Evolutionary conservation across 768 basidiomycete species (phyloP).

Genomic region (Boletus subparvulus): DNA sequence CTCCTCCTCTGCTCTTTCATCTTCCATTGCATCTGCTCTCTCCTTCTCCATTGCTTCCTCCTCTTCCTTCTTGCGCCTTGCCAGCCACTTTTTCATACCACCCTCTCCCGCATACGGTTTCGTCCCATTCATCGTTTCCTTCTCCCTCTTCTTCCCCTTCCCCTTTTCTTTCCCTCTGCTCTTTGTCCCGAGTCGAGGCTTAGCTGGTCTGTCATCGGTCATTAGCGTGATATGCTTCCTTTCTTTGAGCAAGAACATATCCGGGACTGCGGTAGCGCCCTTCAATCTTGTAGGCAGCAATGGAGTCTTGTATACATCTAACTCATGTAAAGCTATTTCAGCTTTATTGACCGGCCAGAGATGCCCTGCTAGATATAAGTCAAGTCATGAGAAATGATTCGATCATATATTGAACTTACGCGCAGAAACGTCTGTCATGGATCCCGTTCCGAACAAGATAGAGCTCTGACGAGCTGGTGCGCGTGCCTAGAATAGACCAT

Average conservation of each 20-base stretch:
- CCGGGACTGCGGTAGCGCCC: constrained; percentile 46
- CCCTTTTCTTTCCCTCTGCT: constrained; percentile 35
- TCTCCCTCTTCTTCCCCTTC: constrained; percentile 36
- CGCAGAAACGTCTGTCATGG: constrained; percentile 34
- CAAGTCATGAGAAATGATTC: constrained; percentile 12
- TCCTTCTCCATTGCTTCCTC: constrained; percentile 44
- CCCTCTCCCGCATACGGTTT: constrained; percentile 81
- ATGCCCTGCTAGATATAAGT: constrained; percentile 23
- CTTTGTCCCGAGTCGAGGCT: constrained; percentile 48
- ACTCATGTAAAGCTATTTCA: constrained; percentile 65
- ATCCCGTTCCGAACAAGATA: constrained; percentile 46
- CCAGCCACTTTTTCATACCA: constrained; percentile 74
- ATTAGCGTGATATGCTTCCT: constrained; percentile 50
- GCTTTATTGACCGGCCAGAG: constrained; percentile 49
- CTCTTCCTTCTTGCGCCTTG: constrained; percentile 58
- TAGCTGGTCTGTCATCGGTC: constrained; percentile 54
- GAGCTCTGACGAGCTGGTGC: constrained; percentile 54
- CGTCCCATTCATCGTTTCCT: constrained; percentile 46
- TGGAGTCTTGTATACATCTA: constrained; percentile 79
- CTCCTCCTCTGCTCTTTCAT: constrained; percentile 33
- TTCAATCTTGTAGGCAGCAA: constrained; percentile 61
- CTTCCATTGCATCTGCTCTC: constrained; percentile 34
- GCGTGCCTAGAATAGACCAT: constrained; percentile 37
- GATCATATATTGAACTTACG: constrained; percentile 25
- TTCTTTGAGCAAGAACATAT: constrained; percentile 61